Base-by-base conservation (phyloP, 2,329 filamentous ascomycete genomes). In the Alternaria novae-zelandiae region DNA sequence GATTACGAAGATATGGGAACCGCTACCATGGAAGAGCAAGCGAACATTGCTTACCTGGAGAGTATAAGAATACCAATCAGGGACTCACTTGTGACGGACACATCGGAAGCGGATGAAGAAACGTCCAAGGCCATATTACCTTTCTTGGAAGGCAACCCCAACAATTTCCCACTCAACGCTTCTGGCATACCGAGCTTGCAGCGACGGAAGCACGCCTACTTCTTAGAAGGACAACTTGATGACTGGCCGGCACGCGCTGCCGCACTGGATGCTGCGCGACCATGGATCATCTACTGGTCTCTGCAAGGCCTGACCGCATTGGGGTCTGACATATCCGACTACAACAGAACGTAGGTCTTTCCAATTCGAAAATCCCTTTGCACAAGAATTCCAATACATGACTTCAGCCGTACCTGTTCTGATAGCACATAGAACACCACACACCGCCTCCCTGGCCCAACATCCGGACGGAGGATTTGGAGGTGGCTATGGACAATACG, bases 231-330 rank as follows among this genome's bases (percentile, higher is more conserved):
- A 57, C 82, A 82, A 11, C 73, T 89, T 45, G 82, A 82, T 46
- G 84, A 83, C 53, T 88, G 96, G 64, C 93, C 95, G 0, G 82
- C 86, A 8, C 83, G 83, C 4, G 97, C 91, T 80, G 89, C 90
- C 56, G 86, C 86, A 53, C 88, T 94, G 70, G 96, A 99, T 83
- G 91, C 96, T 30, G 94, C 92, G 76, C 86, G 95, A 59, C 94
- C 96, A 10, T 99, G 96, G 96, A 87, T 97, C 74, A 86, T 97
- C 68, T 98, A 97, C 82, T 99, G 96, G 96, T 91, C 88, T 57
- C 84, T 98, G 57, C 88, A 90, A 32, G 93, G 88, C 3, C 84
- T 99, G 68, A 84, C 86, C 25, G 84, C 94, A 32, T 83, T 99
- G 54, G 94, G 93, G 51, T 88, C 94, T 75, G 92, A 97, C 77